Percentiles rank a stretch among this genome's conserved stretches.
Conservation (phyloP, 371 early-diverging fungal genomes). For the Lichtheimia ramosa region DNA sequence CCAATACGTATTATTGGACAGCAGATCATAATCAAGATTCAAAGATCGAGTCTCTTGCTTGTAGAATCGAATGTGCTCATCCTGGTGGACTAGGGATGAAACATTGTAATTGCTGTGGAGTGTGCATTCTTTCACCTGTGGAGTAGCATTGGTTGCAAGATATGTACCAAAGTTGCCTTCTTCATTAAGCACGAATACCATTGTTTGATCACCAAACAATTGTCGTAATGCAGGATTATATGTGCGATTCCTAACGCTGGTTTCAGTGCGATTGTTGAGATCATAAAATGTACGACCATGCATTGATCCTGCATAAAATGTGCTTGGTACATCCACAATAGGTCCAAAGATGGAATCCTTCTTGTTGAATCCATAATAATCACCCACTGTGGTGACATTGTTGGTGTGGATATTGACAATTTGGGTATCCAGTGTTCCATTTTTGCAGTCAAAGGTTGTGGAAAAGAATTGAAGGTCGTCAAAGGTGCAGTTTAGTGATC, state of each 20-base stretch:
- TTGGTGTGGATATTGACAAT: slow-evolving; percentile 8
- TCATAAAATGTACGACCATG: slow-evolving; percentile 15
- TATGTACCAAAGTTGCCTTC: not conserved
- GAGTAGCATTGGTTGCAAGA: not conserved
- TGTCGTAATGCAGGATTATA: not conserved
- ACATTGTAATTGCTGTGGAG: slow-evolving; percentile 6
- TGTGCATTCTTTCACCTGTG: slow-evolving; percentile 10
- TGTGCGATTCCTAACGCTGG: not conserved
- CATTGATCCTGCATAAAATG: slow-evolving; percentile 18
- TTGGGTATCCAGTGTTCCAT: slow-evolving; percentile 7
- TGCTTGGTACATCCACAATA: not conserved
- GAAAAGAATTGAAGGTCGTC: not conserved
- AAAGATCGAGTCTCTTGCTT: not conserved
- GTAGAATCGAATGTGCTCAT: not conserved
- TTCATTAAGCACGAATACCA: slow-evolving; percentile 6
- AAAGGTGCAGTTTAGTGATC: slow-evolving; percentile 8
- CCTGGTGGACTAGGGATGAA: not conserved
- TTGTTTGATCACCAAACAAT: slow-evolving; percentile 14
- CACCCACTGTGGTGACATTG: slow-evolving; percentile 8
- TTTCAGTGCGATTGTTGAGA: slow-evolving; percentile 1
- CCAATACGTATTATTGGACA: slow-evolving; percentile 13
- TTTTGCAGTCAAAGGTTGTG: slow-evolving; percentile 4
- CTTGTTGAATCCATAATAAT: slow-evolving; percentile 5
- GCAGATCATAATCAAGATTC: slow-evolving; percentile 1
- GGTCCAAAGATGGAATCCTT: not conserved